Evolutionary conservation across 2,329 filamentous ascomycete genomes (phyloP), one percentile per base, ranked within the genome.

Genomic region (Beauveria rudraprayagi): DNA sequence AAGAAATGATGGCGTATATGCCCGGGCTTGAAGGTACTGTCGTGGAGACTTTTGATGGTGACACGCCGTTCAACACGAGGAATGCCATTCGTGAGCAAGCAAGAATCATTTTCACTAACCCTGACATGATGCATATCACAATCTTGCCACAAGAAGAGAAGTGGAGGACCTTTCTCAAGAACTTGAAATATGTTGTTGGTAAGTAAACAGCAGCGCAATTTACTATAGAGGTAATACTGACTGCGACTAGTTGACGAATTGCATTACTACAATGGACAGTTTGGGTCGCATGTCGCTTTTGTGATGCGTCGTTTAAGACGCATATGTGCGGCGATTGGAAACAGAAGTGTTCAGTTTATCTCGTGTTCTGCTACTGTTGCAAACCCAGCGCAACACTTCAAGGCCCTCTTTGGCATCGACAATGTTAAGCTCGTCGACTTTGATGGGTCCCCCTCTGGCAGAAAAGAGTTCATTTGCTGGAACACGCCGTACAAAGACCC

Each of bases 381-480:
- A 1, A 97, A 99, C 69, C 94, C 94, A 0, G 81, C 89, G 65
- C 83, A 91, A 67, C 94, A 99, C 71, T 97, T 99, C 83, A 87
- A 86, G 72, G 91, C 91, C 0, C 89, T 99, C n/a, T 97, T 97
- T 66, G 93, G 93, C 0, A 83, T 96, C 7, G 83, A 92, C 0
- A 80, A 92, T 65, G 90, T 96, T 16, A 85, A 82, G 62, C 74
- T 97, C 50, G 88, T 93, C 1, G 92, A 97, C 69, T 92, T 90
- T 68, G 94, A 99, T 70, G 94, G 94, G 1, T 96, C 92, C 0
- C 94, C 94, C 0, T 91, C 91, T 6, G 75, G 93, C 0, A 82
- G 91, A 24, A 97, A 97, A 71, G 93, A 97, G 69, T 97, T 97
- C 62, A 70, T 99, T 7, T 97, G 92, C 73, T 99, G 94, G 94